Percentiles rank a stretch among this genome's conserved stretches.
Evolutionary conservation across 2,329 filamentous ascomycete genomes (phyloP).

Genomic region (Ophiostoma ulmi): DNA sequence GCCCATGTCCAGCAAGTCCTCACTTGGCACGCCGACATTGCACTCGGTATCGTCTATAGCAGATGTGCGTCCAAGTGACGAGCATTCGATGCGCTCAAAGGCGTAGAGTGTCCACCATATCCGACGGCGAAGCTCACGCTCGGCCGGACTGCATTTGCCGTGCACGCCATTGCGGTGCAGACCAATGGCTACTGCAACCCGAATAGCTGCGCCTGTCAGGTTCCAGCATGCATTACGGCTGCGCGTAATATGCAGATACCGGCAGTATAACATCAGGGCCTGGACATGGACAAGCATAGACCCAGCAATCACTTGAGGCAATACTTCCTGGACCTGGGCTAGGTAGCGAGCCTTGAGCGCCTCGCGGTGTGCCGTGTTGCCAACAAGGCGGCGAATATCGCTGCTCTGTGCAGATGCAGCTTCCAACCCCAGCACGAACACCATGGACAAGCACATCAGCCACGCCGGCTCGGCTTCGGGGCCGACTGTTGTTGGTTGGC

Average conservation of each 20-base stretch:
- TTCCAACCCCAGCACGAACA: conserved; percentile 28
- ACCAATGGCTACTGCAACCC: conserved; percentile 27
- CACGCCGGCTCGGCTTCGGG: conserved; percentile 26
- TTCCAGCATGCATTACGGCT: conserved; percentile 28
- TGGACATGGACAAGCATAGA: conserved; percentile 27
- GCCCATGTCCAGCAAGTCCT: conserved; percentile 30
- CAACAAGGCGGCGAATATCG: conserved; percentile 17
- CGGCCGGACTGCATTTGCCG: conserved; percentile 31
- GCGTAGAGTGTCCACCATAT: conserved; percentile 35
- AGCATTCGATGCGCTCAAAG: conserved; percentile 35
- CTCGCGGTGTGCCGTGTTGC: conserved; percentile 17
- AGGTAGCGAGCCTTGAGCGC: conserved; percentile 24
- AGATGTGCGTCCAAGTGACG: conserved; percentile 32
- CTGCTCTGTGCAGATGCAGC: conserved; percentile 18
- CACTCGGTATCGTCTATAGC: conserved; percentile 33
- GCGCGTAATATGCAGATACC: conserved; percentile 27
- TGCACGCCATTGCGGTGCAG: conserved; percentile 26
- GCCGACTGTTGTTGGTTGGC: background rate
- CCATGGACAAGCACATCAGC: conserved; percentile 28
- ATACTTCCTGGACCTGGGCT: conserved; percentile 21
- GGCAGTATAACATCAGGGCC: conserved; percentile 28
- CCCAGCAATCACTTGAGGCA: conserved; percentile 26
- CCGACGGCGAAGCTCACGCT: conserved; percentile 32
- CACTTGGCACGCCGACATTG: conserved; percentile 30
- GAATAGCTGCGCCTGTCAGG: conserved; percentile 27